Base-by-base conservation (phyloP, 108 stramenopile species). In the Pseudonitzschia pungens region DNA sequence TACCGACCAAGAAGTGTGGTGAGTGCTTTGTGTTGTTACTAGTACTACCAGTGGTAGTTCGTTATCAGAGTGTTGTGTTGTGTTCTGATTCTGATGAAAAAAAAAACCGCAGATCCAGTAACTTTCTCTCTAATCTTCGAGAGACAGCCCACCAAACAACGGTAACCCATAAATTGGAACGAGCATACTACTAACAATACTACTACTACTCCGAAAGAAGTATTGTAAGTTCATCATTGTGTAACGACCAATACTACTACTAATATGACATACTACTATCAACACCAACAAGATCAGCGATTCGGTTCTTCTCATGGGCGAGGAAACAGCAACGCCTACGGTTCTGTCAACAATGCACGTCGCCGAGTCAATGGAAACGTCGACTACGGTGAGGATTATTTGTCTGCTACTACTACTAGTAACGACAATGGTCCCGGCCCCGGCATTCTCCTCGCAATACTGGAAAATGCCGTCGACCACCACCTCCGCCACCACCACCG, bases 391-490 rank as follows among this genome's bases (percentile, higher is more conserved):
- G n/a, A 21, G 8, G 60, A 62, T 14, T 62, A 12, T 33, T 10
- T 1, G 32, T 9, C 32, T 12, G 50, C n/a, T 21, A 67, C 15
- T n/a, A n/a, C n/a, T n/a, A 22, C 12, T 45, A 15, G 7, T 8
- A 28, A 16, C 60, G 60, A 63, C 60, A 28, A 63, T 27, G 44
- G 55, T 43, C 29, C 44, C 0, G 77, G 70, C 8, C 80, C 75
- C 14, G 81, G 76, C n/a, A 67, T 72, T 18, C 72, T 86, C 12
- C 83, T 76, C 73, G 71, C 69, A 18, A 81, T 86, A 66, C 45
- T 83, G n/a, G 85, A 86, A 70, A 74, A 75, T 26, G 85, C 72
- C 24, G 59, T 82, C 29, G 62, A 62, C 7, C n/a, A 62, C 36
- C 36, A 62, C n/a, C n/a, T 40, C 36, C 36, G 40, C n/a, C 20